Evolutionary conservation across 2,329 filamentous ascomycete species (phyloP), one percentile per base, ranked within the genome.

Genomic region (Alternaria solani): DNA sequence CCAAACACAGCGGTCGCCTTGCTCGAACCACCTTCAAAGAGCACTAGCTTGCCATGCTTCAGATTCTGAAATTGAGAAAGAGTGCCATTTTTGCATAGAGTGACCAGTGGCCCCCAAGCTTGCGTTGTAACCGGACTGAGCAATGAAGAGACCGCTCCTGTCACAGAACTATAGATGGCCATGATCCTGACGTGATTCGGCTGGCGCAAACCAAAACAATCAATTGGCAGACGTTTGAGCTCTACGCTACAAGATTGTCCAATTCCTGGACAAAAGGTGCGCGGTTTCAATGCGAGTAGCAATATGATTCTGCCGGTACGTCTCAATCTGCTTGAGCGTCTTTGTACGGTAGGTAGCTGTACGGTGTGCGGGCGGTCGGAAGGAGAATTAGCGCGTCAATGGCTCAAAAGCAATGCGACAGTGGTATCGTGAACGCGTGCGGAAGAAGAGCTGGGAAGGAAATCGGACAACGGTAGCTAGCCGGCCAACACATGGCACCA

Each of bases 101-200:
- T 43, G 6, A 85, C 79, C 6, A 85, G 70, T 23, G 83, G 82
- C 7, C 75, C 79, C 81, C 83, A 85, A 9, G 82, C 80, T 61
- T 82, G 79, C 9, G 81, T 78, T 51, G 80, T 79, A 32, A 82
- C 76, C 55, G 80, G 79, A 56, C 70, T 79, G 51, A 79, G 78
- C 51, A 82, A 68, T 38, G 77, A 75, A 52, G 79, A 74, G 18
- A 81, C 76, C 36, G 78, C 75, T 51, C 73, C 73, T 34, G 74
- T 69, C 39, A 82, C 59, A 30, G 77, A 75, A 42, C 72, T 73
- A 48, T 79, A 62, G 43, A 82, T 68, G 12, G 74, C 63, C 77
- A 80, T 80, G 23, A 16, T 58, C 48, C 25, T n/a, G 41, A 25
- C 34, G 12, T 57, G 32, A 9, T 36, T 20, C 7, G 28, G 11